These are phyloP conservation scores for Dictyostelium brefeldianum DNA, from an alignment of 78 protist species.

Conservation along the genomic window DNA sequence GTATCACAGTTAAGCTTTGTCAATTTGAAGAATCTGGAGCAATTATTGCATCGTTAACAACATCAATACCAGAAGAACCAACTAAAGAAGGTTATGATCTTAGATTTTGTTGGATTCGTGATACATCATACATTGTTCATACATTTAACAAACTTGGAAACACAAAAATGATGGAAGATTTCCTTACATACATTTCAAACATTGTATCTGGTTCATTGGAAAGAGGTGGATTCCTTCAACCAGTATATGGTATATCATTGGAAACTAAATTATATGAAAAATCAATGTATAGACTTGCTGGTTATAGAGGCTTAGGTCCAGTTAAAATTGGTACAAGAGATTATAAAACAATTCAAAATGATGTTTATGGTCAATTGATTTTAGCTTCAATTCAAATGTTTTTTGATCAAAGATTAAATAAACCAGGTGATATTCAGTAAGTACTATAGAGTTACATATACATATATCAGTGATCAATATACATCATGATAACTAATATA, in stretches of 20 bases:
- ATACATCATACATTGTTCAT: conserved; percentile 66
- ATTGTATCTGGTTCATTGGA: conserved; percentile 77
- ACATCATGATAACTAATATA: neutral
- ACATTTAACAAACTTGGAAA: conserved; percentile 78
- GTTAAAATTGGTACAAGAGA: conserved; percentile 83
- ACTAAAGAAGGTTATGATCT: conserved; percentile 63
- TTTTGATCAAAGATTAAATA: conserved; percentile 80
- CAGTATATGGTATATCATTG: conserved; percentile 82
- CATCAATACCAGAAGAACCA: conserved; percentile 81
- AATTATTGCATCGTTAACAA: conserved; percentile 81
- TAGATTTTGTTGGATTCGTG: conserved; percentile 74
- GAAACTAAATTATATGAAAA: conserved; percentile 79
- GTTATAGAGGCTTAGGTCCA: conserved; percentile 87
- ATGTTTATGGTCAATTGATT: conserved; percentile 82
- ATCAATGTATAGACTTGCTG: conserved; percentile 80
- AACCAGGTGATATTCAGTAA: conserved; percentile 77
- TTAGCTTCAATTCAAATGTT: conserved; percentile 80
- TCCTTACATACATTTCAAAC: conserved; percentile 77
- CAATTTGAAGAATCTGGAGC: conserved; percentile 87
- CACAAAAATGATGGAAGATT: conserved; percentile 83
- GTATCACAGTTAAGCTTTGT: conserved; percentile 83
- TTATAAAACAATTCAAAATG: conserved; percentile 55
- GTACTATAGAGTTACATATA: too few species aligned
- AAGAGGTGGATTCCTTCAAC: conserved; percentile 76
- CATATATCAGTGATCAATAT: neutral